Conservation (phyloP, 345 rosid genomes). For the Acer campestre region DNA sequence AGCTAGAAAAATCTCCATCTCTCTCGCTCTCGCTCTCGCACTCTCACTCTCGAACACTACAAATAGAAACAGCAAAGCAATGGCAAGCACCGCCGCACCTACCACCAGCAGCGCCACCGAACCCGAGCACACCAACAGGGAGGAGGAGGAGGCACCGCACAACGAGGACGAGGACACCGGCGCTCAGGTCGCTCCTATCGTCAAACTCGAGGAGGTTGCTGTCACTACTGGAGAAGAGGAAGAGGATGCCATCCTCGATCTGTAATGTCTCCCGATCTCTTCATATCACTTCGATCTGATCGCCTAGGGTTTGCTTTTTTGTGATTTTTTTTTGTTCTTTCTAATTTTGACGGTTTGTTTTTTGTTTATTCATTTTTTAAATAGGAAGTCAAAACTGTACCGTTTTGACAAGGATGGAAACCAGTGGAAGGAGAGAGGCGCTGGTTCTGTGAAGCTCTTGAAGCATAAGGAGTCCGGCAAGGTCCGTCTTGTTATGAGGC, state of each 20-base stretch:
- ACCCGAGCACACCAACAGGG: slow-evolving; percentile 57
- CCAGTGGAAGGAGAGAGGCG: slow-evolving; percentile 98
- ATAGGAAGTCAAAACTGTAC: slow-evolving; percentile 87
- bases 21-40: neutral
- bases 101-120: slow-evolving; percentile 43
- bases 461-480: slow-evolving; percentile 79
- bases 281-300: neutral
- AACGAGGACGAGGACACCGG: slow-evolving; percentile 95
- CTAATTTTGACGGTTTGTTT: slow-evolving; percentile 1
- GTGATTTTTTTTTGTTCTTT: neutral
- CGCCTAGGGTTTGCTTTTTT: neutral
- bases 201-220: slow-evolving; percentile 79
- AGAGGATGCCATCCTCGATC: slow-evolving; percentile 78
- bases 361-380: neutral
- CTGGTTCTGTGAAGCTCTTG: slow-evolving; percentile 83
- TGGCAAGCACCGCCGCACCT: slow-evolving; percentile 52
- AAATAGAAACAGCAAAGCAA: slow-evolving; percentile 8
- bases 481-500: slow-evolving; percentile 91
- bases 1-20: too few relatives aligned
- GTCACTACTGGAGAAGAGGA: slow-evolving; percentile 91
- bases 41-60: neutral
- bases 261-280: slow-evolving; percentile 37
- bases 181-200: slow-evolving; percentile 85
- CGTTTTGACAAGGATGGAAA: slow-evolving; percentile 79
- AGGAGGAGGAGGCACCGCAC: slow-evolving; percentile 65